Percentiles rank a stretch among this genome's conserved stretches.
Conservation (phyloP, 108 stramenopile species). For the Nitzschia palea region DNA sequence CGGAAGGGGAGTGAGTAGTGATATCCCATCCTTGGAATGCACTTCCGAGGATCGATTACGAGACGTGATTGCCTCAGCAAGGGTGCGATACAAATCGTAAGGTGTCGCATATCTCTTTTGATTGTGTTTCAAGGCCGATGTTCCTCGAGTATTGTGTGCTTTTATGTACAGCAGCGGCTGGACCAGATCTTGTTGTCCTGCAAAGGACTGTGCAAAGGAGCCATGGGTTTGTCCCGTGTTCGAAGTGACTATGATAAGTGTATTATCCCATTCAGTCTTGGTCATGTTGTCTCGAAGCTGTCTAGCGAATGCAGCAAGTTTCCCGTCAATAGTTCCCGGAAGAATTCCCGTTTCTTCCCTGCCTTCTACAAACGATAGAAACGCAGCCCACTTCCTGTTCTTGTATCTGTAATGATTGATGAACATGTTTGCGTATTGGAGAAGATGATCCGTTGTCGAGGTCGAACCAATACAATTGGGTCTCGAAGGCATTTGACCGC, state of each 20-base stretch:
- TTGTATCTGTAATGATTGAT: slow-evolving; percentile 21
- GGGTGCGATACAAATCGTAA: not conserved
- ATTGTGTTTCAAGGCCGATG: not conserved
- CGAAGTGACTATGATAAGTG: slow-evolving; percentile 23
- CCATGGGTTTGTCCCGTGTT: slow-evolving; percentile 38
- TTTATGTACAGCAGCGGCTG: slow-evolving; percentile 34
- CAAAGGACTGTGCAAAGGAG: slow-evolving; percentile 22
- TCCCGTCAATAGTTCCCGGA: slow-evolving; percentile 25
- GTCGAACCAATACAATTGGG: slow-evolving; percentile 49
- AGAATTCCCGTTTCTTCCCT: slow-evolving; percentile 50
- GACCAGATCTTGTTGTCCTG: slow-evolving; percentile 31
- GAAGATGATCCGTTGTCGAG: slow-evolving; percentile 33
- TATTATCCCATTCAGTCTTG: slow-evolving; percentile 2
- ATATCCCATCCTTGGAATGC: not conserved
- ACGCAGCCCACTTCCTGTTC: slow-evolving; percentile 47
- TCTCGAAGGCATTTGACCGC: not conserved
- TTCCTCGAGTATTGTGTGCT: slow-evolving; percentile 9
- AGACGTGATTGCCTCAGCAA: not conserved
- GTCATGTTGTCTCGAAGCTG: not conserved
- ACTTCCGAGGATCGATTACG: not conserved
- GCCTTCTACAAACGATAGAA: slow-evolving; percentile 45
- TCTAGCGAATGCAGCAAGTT: slow-evolving; percentile 14
- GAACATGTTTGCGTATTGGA: slow-evolving; percentile 31
- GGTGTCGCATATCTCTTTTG: not conserved
- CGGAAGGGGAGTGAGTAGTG: not conserved